Evolutionary conservation across 1,284 basidiomycete genomes (phyloP).

Genomic region (Taiwanofungus camphoratus): DNA sequence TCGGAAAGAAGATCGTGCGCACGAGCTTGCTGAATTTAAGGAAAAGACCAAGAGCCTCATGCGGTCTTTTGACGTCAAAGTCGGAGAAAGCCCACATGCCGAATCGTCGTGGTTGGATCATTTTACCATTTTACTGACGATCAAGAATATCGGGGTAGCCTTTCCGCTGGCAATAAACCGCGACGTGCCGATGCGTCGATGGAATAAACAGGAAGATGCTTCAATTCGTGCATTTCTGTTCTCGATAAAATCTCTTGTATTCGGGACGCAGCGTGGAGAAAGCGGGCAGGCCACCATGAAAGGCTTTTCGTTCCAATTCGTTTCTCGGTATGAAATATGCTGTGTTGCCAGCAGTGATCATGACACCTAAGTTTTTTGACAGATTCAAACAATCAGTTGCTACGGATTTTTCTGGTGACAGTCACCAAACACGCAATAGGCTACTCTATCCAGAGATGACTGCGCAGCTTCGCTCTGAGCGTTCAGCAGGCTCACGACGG

Average conservation of each 20-base stretch:
- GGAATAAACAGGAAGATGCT: conserved; percentile 31
- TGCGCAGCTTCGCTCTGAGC: conserved; percentile 64
- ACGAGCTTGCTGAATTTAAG: conserved; percentile 78
- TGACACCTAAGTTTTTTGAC: conserved; percentile 8
- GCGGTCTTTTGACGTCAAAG: conserved; percentile 64
- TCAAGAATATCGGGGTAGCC: conserved; percentile 76
- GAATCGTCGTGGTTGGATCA: conserved; percentile 59
- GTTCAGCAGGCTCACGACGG: conserved; percentile 43
- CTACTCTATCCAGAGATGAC: conserved; percentile 79
- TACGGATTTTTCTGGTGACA: conserved; percentile 67
- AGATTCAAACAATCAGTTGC: conserved; percentile 74
- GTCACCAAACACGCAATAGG: conserved; percentile 68
- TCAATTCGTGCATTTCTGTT: conserved; percentile 78
- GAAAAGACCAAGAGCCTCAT: conserved; percentile 70
- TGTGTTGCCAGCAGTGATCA: conserved; percentile 1
- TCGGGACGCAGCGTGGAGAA: conserved; percentile 70
- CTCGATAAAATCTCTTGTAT: conserved; percentile 70
- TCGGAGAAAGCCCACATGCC: conserved; percentile 35
- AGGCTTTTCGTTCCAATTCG: conserved; percentile 79
- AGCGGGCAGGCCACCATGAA: conserved; percentile 72
- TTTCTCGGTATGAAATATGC: conserved; percentile 50
- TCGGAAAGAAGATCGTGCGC: conserved; percentile 66
- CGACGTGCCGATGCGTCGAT: conserved; percentile 40
- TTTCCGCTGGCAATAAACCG: conserved; percentile 68
- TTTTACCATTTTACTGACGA: conserved; percentile 57